These are phyloP conservation scores for Clonostachys rhizophaga DNA, from an alignment of 2,329 filamentous ascomycete species.

Conservation along the genomic window DNA sequence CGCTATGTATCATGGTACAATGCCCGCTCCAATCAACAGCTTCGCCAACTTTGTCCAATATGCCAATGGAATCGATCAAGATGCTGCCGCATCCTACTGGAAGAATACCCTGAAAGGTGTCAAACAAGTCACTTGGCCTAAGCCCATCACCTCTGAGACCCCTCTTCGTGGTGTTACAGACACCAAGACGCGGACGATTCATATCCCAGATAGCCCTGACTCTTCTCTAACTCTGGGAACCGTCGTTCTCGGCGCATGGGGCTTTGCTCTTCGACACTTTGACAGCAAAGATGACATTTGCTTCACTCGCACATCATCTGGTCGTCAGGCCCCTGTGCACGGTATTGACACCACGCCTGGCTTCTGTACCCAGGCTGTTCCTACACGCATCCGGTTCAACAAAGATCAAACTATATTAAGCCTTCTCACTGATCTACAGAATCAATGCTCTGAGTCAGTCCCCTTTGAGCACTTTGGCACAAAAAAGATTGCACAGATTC, in stretches of 20 bases:
- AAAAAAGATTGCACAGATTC: slow-evolving; percentile 1
- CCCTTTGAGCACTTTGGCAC: background rate
- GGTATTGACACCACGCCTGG: slow-evolving; percentile 8
- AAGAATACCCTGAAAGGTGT: slow-evolving; percentile 5
- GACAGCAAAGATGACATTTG: slow-evolving; percentile 25
- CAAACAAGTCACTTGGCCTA: slow-evolving; percentile 1
- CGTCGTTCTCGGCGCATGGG: slow-evolving; percentile 18
- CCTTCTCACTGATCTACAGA: slow-evolving; percentile 6
- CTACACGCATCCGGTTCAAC: slow-evolving; percentile 3
- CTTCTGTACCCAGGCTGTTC: slow-evolving; percentile 6
- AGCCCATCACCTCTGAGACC: background rate
- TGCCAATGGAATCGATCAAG: slow-evolving; percentile 1
- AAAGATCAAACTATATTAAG: slow-evolving; percentile 3
- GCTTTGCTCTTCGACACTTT: slow-evolving; percentile 10
- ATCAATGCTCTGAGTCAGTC: slow-evolving; percentile 1
- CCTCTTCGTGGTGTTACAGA: background rate
- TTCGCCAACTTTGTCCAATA: slow-evolving; percentile 6
- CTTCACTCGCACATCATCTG: slow-evolving; percentile 14
- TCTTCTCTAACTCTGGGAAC: slow-evolving; percentile 8
- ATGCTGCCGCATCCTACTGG: slow-evolving; percentile 6
- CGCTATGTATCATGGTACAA: background rate
- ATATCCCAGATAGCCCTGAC: background rate
- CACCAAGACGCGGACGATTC: background rate
- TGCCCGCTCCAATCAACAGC: slow-evolving; percentile 7
- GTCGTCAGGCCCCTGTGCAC: slow-evolving; percentile 7